phyloP scores from a whole-genome alignment of 495 filamentous ascomycete species.

The Cairneyella variabilis region DNA sequence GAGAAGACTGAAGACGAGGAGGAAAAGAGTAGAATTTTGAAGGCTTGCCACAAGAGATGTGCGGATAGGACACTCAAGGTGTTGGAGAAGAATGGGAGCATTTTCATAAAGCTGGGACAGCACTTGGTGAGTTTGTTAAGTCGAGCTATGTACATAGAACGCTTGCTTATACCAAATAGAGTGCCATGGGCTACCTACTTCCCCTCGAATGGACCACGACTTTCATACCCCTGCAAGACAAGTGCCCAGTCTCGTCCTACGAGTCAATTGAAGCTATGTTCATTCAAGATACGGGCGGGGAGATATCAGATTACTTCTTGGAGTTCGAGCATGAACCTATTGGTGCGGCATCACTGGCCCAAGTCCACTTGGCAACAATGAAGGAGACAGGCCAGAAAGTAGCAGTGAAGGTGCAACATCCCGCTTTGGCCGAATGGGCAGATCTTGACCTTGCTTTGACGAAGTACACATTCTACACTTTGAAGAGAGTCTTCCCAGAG shows the following conservation, averaged over 20 bases:
- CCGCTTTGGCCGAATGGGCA: constrained; percentile 84
- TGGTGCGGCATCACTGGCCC: constrained; percentile 89
- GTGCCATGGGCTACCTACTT: constrained; percentile 93
- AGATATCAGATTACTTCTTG: constrained; percentile 78
- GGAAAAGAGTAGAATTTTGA: constrained; percentile 62
- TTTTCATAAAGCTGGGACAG: constrained; percentile 97
- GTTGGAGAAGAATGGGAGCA: constrained; percentile 90
- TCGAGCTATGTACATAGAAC: not conserved
- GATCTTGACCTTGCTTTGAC: constrained; percentile 86
- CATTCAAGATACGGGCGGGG: constrained; percentile 70
- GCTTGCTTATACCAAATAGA: constrained; percentile 36
- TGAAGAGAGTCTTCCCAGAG: constrained; percentile 93
- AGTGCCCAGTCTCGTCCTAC: constrained; percentile 88
- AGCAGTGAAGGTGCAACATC: constrained; percentile 98
- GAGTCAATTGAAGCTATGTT: constrained; percentile 88
- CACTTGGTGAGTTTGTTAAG: constrained; percentile 57
- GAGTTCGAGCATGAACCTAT: constrained; percentile 77
- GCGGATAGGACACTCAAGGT: constrained; percentile 77
- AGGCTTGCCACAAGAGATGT: constrained; percentile 88
- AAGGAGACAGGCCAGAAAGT: constrained; percentile 82
- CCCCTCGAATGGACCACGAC: constrained; percentile 93
- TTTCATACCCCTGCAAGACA: constrained; percentile 94
- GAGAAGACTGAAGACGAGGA: constrained; percentile 52
- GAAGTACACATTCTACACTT: constrained; percentile 78
- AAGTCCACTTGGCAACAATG: constrained; percentile 88